A percentile compares a stretch with the other conserved stretches of the same genome.
Evolutionary conservation across 805 yeast species (phyloP).

Genomic region (Pichia deserticola): DNA sequence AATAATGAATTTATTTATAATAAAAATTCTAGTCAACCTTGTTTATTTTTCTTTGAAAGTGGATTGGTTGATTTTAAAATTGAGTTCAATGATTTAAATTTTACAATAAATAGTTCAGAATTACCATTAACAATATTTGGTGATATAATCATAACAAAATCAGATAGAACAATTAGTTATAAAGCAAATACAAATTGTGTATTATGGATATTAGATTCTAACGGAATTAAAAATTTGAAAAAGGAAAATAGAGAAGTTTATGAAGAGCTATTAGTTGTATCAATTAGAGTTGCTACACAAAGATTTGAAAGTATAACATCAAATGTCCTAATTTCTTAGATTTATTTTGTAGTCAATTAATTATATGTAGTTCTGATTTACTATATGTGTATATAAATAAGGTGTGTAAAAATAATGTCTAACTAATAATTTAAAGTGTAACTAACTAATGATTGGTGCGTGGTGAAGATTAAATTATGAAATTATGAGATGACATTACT

Average conservation of each 20-base stretch:
- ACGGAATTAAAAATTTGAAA: constrained; percentile 38
- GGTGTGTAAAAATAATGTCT: neutral
- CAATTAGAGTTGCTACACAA: constrained; percentile 56
- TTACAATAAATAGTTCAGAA: constrained; percentile 30
- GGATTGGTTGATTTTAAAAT: constrained; percentile 44
- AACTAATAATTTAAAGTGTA: no score
- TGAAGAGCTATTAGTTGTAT: constrained; percentile 56
- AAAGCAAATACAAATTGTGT: constrained; percentile 41
- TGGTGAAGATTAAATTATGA: no score
- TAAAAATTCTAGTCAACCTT: constrained; percentile 37
- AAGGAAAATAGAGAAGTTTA: constrained; percentile 46
- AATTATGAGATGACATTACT: no score
- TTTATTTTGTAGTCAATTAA: neutral
- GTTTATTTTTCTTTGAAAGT: constrained; percentile 47
- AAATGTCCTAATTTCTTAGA: constrained; percentile 48
- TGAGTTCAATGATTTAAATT: constrained; percentile 31
- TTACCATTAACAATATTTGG: constrained; percentile 75
- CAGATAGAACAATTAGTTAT: constrained; percentile 36
- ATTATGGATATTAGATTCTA: constrained; percentile 59
- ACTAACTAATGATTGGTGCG: no score
- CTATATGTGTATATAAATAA: neutral
- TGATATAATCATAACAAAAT: constrained; percentile 36
- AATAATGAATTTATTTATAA: constrained; percentile 39
- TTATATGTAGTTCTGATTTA: no score
- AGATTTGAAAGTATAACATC: constrained; percentile 72